Evolutionary conservation across 768 basidiomycete genomes (phyloP), one percentile per base, ranked within the genome.

Genomic region (Boletus pseudo-olivaceus): DNA sequence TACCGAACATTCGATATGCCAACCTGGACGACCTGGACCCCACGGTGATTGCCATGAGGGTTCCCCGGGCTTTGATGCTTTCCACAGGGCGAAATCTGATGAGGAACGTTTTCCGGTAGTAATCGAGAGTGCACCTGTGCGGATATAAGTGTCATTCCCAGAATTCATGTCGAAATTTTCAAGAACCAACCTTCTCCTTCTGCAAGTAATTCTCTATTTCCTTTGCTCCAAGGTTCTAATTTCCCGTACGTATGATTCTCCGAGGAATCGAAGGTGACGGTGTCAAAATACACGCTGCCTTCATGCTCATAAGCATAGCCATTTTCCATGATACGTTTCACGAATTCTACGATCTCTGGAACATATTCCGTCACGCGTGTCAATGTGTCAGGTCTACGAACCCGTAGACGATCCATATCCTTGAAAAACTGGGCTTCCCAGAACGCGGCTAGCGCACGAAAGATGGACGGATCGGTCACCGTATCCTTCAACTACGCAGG

Each of bases 1-100:
- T 33, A 97, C 96, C 4, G 92, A 95, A 73, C 96, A 99, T 70
- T 99, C 96, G 54, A 99, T 98, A 69, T 99, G 96, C 96, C 96
- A 99, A 15, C 96, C 96, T 4, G 47, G 47, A 37, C 47, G 47
- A 37, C 47, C 65, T 2, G 53, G 76, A 17, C 97, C 97, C 97
- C 97, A 99, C 6, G 93, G 88, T 11, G 94, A 97, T 0, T 87
- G 83, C 96, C 97, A 99, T 4, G 87, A 87, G 2, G 97, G 97
- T 70, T 99, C 97, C 7, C 97, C 97, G 3, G 93, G 84, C 75
- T 94, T 96, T 30, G 93, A 92, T 2, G 90, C 85, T 73, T 99
- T 99, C 97, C 97, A 99, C 12, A 99, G 76, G 5, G 97, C 97
- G 71, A 99, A 99, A 73, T 99, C 97, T 7, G 94, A 80, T 1